Percentiles rank a stretch among this genome's conserved stretches.
These are phyloP conservation scores for Colletotrichum camelliae DNA, from an alignment of 2,329 filamentous ascomycete genomes.

Conservation along the genomic window DNA sequence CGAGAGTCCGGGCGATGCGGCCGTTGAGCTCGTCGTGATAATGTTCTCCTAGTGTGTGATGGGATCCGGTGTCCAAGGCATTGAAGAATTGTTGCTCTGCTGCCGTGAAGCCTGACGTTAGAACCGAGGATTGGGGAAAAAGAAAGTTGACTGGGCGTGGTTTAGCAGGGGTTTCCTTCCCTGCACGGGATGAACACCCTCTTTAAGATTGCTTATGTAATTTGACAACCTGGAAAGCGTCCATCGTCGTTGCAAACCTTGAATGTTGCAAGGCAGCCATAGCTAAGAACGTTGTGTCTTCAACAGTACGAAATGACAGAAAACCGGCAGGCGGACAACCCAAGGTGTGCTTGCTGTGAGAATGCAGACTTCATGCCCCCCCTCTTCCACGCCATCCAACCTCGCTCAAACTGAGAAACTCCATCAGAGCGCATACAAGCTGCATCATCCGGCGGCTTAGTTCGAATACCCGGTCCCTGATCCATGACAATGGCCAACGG, in stretches of 20 bases:
- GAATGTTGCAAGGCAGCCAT: not conserved
- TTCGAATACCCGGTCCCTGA: not conserved
- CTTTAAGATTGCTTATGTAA: not conserved
- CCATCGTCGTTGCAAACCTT: not conserved
- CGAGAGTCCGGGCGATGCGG: not conserved
- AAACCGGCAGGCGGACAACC: not conserved
- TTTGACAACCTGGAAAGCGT: not conserved
- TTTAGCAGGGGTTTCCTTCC: not conserved
- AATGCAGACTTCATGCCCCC: not conserved
- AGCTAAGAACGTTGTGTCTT: not conserved
- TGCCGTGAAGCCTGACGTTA: not conserved
- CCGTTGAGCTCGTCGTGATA: not conserved
- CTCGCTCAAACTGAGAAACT: not conserved
- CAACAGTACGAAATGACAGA: not conserved
- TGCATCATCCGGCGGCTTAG: not conserved
- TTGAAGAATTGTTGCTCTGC: not conserved
- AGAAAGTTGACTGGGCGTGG: not conserved
- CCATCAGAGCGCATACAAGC: not conserved
- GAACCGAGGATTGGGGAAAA: not conserved
- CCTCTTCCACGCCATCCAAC: not conserved
- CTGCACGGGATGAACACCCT: not conserved
- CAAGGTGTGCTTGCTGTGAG: not conserved
- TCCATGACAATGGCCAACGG: not conserved
- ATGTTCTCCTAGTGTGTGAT: not conserved
- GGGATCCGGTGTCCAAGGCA: not conserved